Conservation (phyloP, 1,284 basidiomycete genomes). For the Irpex rosettiformis region DNA sequence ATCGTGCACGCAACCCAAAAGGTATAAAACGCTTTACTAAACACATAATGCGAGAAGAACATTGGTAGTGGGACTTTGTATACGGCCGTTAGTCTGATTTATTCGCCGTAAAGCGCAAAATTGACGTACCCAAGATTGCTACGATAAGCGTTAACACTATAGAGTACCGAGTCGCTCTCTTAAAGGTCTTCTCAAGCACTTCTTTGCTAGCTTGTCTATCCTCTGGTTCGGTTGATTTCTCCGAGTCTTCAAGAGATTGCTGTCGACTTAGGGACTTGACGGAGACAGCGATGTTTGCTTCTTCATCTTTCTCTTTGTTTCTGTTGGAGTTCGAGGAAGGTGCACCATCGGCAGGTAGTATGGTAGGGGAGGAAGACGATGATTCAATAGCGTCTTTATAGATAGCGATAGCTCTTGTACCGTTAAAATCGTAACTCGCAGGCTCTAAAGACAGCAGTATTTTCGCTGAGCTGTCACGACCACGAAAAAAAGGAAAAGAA, state of each 20-base stretch:
- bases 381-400: not conserved
- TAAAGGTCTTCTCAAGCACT: slow-evolving; percentile 35
- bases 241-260: not conserved
- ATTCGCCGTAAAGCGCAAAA: too few relatives aligned
- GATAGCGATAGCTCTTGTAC: slow-evolving; percentile 36
- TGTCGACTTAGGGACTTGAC: slow-evolving; percentile 6
- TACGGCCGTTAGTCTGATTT: too few relatives aligned
- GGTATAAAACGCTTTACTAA: slow-evolving; percentile 44
- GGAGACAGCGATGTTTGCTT: slow-evolving; percentile 4
- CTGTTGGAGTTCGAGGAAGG: not conserved
- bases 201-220: not conserved
- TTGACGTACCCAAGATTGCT: slow-evolving; percentile 35
- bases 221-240: not conserved
- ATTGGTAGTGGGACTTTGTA: slow-evolving; percentile 45
- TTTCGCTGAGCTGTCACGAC: too few relatives aligned
- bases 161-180: slow-evolving; percentile 39
- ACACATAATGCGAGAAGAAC: slow-evolving; percentile 51
- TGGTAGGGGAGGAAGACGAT: slow-evolving; percentile 27
- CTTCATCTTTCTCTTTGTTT: slow-evolving; percentile 1
- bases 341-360: slow-evolving; percentile 5
- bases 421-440: slow-evolving; percentile 45
- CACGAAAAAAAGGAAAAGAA: not conserved
- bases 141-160: slow-evolving; percentile 36
- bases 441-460: slow-evolving; percentile 30
- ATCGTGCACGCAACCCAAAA: slow-evolving; percentile 50